phyloP scores from a whole-genome alignment of 495 filamentous ascomycete species.

The Daldinia concentrica region DNA sequence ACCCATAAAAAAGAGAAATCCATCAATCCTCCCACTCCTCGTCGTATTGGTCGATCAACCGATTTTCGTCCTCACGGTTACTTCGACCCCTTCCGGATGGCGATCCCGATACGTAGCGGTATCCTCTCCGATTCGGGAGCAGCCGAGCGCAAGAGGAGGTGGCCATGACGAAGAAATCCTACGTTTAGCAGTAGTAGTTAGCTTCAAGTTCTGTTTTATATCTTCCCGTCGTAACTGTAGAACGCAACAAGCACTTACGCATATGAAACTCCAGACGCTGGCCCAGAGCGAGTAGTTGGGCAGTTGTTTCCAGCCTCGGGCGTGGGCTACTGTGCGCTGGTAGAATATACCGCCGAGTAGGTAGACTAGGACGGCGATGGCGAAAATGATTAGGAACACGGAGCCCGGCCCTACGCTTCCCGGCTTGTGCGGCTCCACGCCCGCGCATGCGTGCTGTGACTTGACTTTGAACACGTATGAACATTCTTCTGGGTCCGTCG shows the following conservation, averaged over 20 bases:
- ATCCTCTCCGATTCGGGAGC: constrained; percentile 70
- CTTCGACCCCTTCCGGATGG: constrained; percentile 57
- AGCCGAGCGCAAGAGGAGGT: constrained; percentile 78
- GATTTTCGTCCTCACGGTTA: constrained; percentile 82
- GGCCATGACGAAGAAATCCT: constrained; percentile 86
- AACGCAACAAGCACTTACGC: constrained; percentile 64
- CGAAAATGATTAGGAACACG: constrained; percentile 92
- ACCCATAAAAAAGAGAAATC: background rate
- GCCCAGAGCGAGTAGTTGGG: constrained; percentile 96
- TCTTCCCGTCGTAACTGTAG: background rate
- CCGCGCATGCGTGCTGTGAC: constrained; percentile 82
- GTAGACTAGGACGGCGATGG: constrained; percentile 86
- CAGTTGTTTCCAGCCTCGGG: constrained; percentile 92
- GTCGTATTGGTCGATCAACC: constrained; percentile 94
- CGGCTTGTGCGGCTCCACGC: constrained; percentile 65
- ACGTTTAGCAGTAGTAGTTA: constrained; percentile 27
- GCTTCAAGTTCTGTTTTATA: background rate
- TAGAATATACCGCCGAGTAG: constrained; percentile 93
- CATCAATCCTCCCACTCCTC: constrained; percentile 80
- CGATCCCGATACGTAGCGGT: constrained; percentile 64
- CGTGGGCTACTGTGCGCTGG: constrained; percentile 93
- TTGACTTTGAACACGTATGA: constrained; percentile 98
- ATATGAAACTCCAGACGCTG: constrained; percentile 82
- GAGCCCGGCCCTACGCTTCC: constrained; percentile 81
- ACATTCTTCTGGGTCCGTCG: constrained; percentile 83